Evolutionary conservation across 805 yeast species (phyloP), one percentile per base, ranked within the genome.

Genomic region (Saturnispora ahearnii): DNA sequence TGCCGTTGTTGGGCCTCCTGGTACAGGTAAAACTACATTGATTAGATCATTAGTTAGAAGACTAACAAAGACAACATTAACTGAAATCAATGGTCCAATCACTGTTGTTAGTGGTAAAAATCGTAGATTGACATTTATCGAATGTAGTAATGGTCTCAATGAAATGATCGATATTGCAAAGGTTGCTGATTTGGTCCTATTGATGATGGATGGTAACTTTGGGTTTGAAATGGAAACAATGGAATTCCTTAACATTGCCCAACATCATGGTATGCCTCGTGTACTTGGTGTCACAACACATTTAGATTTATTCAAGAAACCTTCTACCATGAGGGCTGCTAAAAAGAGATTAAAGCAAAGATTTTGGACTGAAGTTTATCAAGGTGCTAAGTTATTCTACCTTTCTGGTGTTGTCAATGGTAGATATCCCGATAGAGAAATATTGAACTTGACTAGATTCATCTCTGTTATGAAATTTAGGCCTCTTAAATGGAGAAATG

Each of bases 181-280:
- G 62, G 81, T 90, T 51, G 96, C 98, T 0, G 99, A 93, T 67
- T 73, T 93, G 54, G 96, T 95, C 9, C 73, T 93, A 45, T 65
- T 93, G 53, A 70, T 93, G 76, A 81, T 93, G 52, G 99, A 93
- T 71, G 98, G 99, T 52, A 93, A 93, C 65, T 93, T 88, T 64
- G 99, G 99, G 7, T 81, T 93, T 52, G 99, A 93, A 72, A 93
- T 93, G 99, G 99, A 93, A 68, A 93, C 99, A 8, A 95, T 93
- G 98, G 99, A 93, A 68, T 93, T 93, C 62, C 73, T 93, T 55
- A 95, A 93, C 62, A 78, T 93, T 57, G 95, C 96, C 3, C 96
- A 93, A 59, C 97, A 91, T 62, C 99, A 93, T 66, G 99, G 99
- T 67, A 93, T 93, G 90, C 99, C 99, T 40, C 79, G 96, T 59